Base-by-base conservation (phyloP, 2,329 filamentous ascomycete species). In the Botryotinia convoluta region DNA sequence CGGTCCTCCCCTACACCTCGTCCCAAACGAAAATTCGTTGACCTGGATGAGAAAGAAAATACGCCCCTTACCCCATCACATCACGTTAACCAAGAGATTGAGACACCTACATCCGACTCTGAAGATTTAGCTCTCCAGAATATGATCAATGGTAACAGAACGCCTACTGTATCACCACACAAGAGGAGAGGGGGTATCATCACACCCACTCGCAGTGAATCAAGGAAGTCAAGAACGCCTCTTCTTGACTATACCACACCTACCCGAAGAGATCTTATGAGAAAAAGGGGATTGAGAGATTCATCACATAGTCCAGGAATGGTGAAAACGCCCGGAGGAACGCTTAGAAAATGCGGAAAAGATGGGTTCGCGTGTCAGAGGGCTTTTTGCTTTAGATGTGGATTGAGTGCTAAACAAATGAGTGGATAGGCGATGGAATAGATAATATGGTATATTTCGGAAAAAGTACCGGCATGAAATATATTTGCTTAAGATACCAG, bases 311-410 rank as follows among this genome's bases (percentile, higher is more conserved):
- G 75, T 16, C 64, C 73, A 0, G 72, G 75, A 14, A 71, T 78
- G 54, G 73, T 78, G 84, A 82, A 82, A 76, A 88, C 87, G 16
- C 87, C 87, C 0, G 84, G 86, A 2, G 87, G 87, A 1, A 84
- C 85, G 22, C 76, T 83, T 76, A 82, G 86, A 69, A 82, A 82
- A 22, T 91, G 89, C 74, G 89, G 89, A 5, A 81, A 86, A 75
- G 84, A 85, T 75, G 88, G 86, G 20, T 90, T 87, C 78, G 82
- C 81, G 26, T 91, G 89, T 74, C 85, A 85, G 5, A 83, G 86
- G 71, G 85, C 88, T 74, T 90, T 90, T 81, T 91, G 89, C 80
- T 89, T 91, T 76, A 84, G 83, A 16, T 90, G 89, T 68, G 74
- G 74, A 26, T 12, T 37, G 71, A 51, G 44, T 26, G 48, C 63